Evolutionary conservation across 306 rosid genomes (phyloP).

Genomic region (Citrullus mucosospermus): DNA sequence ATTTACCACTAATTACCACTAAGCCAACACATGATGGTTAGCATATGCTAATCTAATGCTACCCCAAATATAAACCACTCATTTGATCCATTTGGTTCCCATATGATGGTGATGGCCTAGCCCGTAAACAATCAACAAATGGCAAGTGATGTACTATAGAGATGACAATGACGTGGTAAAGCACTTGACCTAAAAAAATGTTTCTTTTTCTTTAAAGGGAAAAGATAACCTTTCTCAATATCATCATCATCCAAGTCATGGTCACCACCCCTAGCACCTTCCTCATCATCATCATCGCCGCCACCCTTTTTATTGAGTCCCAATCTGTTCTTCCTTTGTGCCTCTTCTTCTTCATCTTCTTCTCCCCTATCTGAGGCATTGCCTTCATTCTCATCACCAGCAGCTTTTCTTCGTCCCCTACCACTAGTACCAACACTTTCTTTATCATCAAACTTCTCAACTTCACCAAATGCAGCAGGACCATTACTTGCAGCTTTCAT

Average conservation of each 20-base stretch:
- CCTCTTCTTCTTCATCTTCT: conserved; percentile 87
- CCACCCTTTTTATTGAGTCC: conserved; percentile 43
- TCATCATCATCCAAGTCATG: conserved; percentile 76
- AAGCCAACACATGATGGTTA: too few relatives aligned
- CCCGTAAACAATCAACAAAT: background rate
- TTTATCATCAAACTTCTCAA: conserved; percentile 58
- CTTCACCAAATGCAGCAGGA: conserved; percentile 79
- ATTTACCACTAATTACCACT: too few relatives aligned
- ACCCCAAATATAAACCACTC: background rate
- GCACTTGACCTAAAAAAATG: background rate
- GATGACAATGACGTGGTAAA: background rate
- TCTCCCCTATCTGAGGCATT: conserved; percentile 82
- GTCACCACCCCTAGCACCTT: conserved; percentile 65
- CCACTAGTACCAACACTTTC: conserved; percentile 46
- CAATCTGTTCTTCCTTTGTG: conserved; percentile 55
- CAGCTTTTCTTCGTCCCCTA: conserved; percentile 37
- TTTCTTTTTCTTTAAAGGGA: background rate
- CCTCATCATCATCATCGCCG: conserved; percentile 69
- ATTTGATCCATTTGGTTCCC: background rate
- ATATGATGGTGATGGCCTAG: background rate
- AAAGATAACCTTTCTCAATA: conserved; percentile 62
- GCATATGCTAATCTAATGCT: background rate
- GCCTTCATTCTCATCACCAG: conserved; percentile 61
- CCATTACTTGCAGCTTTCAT: conserved; percentile 94
- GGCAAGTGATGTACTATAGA: background rate